These are phyloP conservation scores for Monilinia fructigena DNA, from an alignment of 2,329 filamentous ascomycete genomes.

Conservation along the genomic window DNA sequence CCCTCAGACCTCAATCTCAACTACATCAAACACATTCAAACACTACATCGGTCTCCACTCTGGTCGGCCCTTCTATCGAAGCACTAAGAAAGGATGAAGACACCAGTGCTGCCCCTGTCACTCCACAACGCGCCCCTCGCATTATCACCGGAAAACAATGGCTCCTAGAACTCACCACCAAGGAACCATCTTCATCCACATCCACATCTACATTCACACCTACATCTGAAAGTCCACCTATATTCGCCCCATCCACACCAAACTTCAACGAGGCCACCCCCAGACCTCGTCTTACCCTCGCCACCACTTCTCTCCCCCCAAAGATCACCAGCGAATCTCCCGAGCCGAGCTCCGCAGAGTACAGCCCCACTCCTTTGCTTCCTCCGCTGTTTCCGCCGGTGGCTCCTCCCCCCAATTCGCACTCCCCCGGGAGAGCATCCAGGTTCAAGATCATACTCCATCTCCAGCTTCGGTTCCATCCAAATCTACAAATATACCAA, in stretches of 20 bases:
- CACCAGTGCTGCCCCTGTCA: neutral
- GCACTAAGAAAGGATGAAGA: neutral
- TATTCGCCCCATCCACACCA: neutral
- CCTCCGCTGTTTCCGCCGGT: neutral
- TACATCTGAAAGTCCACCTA: neutral
- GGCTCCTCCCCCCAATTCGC: too few relatives aligned
- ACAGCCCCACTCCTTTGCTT: conserved; percentile 12
- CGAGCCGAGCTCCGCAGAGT: conserved; percentile 7
- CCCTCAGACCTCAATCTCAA: neutral
- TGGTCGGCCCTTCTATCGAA: neutral
- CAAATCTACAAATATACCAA: neutral
- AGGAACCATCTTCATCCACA: neutral
- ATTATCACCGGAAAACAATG: conserved; percentile 8
- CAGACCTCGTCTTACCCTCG: neutral
- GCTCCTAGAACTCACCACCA: neutral
- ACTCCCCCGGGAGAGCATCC: too few relatives aligned
- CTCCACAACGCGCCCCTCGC: neutral
- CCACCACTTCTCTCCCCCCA: neutral
- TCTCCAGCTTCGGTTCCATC: neutral
- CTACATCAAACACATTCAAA: neutral
- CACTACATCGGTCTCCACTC: neutral
- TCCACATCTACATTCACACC: neutral
- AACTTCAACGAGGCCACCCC: neutral
- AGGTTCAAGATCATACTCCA: too few relatives aligned
- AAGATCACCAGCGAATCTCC: neutral